These are phyloP conservation scores for Phaeosphaeria sp. DNA, from an alignment of 2,329 filamentous ascomycete species.

Conservation along the genomic window DNA sequence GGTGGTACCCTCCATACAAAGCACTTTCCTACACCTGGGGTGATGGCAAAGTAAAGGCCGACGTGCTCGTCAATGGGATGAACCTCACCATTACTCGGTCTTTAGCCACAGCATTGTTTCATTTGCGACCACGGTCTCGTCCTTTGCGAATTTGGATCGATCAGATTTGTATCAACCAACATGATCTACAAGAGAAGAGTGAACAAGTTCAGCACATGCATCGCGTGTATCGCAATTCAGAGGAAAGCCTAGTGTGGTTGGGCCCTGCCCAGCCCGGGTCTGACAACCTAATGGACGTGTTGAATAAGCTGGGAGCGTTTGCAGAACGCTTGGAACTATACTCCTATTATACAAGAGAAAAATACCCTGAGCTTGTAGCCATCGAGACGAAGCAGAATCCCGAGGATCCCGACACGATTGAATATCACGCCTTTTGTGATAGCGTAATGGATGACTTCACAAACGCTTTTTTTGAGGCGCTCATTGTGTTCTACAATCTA, in stretches of 20 bases:
- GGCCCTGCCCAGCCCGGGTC: neutral
- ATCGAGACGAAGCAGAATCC: neutral
- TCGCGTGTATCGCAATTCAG: neutral
- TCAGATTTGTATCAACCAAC: neutral
- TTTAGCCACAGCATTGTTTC: neutral
- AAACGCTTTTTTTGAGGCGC: neutral
- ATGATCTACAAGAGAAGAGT: neutral
- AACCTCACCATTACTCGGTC: neutral
- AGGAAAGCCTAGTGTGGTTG: neutral
- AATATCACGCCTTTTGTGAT: conserved; percentile 1
- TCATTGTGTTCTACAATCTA: neutral
- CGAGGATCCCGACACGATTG: neutral
- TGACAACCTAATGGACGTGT: neutral
- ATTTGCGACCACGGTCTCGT: neutral
- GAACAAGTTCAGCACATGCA: conserved; percentile 1
- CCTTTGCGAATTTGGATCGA: conserved; percentile 1
- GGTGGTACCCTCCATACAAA: neutral
- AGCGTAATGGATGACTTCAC: neutral
- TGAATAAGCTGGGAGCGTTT: conserved; percentile 3
- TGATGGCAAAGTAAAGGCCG: neutral
- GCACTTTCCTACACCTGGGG: conserved; percentile 1
- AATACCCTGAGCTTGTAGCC: neutral
- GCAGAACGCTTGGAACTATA: neutral
- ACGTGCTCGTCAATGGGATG: neutral
- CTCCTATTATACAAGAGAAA: neutral